Evolutionary conservation across 2,329 filamentous ascomycete genomes (phyloP), one percentile per base, ranked within the genome.

Genomic region (Aspergillus uvarum): DNA sequence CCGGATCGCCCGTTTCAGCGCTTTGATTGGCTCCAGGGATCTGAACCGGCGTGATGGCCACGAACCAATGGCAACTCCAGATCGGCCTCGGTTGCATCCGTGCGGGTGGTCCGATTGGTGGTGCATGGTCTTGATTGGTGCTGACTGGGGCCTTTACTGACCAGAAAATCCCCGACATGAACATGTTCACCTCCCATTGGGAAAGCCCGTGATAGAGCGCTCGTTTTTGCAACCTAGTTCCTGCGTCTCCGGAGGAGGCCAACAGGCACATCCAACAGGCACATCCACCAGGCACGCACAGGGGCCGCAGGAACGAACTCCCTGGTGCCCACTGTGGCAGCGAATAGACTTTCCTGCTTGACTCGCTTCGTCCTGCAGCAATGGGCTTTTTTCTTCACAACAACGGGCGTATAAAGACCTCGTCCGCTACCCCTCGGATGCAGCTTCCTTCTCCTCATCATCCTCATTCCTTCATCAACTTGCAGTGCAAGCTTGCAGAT

Each of bases 401-500:
- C 14, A 4, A 44, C 16, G 14, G 38, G 5, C 32, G 14, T 44
- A 44, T 44, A 44, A 44, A 44, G 38, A 3, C 38, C 38, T 44
- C 38, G 38, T 44, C 38, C 5, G 38, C 38, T 44, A 16, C 16
- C 38, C 16, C 14, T 44, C 38, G 3, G 12, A 44, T 44, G 38
- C 16, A 7, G 6, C 38, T 19, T 19, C n/a, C 1, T 44, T 44
- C 38, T 16, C 38, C 22, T 6, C 38, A 44, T 44, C 38, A 44
- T 44, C 38, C 38, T 44, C 16, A 44, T 35, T 47, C 38, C 52
- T 29, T 49, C 47, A 7, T 5, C 48, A 12, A 50, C 48, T 29
- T 32, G 38, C 53, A 55, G 53, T 48, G 53, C 53, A 47, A 35
- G 26, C 44, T 55, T 31, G 22, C 53, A 55, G 53, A 55, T 55